Base-by-base conservation (phyloP, 108 stramenopile genomes). In the Cyclostephanos tholiformis region DNA sequence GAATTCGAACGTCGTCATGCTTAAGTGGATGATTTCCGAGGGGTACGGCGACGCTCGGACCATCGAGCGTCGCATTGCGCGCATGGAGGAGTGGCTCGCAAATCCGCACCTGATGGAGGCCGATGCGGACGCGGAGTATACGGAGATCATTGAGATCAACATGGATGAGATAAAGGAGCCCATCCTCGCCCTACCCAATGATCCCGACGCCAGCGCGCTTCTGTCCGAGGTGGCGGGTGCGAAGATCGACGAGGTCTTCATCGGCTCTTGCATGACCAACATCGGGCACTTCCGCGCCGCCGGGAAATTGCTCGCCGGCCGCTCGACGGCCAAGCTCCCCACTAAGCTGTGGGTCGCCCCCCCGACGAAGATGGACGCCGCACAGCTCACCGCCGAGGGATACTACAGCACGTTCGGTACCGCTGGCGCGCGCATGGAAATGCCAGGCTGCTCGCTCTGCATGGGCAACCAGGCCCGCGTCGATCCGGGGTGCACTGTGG, bases 391-490 rank as follows among this genome's bases (percentile, higher is more conserved):
- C 56, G 93, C 87, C 60, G 97, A 97, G 75, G 97, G 97, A 49
- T 97, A 97, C 88, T 97, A 97, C 86, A 87, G 89, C 75, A 97
- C 88, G 56, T 97, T 92, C 78, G 97, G 97, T 41, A 86, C 85
- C 20, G 91, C 88, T 43, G 97, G 97, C 59, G 95, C 97, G 39
- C 88, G 97, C 61, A 95, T 91, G 36, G 97, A 97, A 75, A 97
- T 97, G 97, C 97, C 97, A 13, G 97, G 97, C 55, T 97, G 97
- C 86, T 87, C 85, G 57, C 87, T 97, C 65, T 97, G 97, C 85
- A 97, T 97, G 97, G 97, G 97, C 67, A 97, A 97, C 81, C 97
- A 97, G 85, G 97, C 97, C 27, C 95, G 97, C 63, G 97, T 97
- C 44, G 92, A 84, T 56, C 95, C 96, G 41, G 87, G 90, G 50